Evolutionary conservation across 441 rosid species (phyloP), one percentile per base, ranked within the genome.

Genomic region (Codiaeum variegatum): DNA sequence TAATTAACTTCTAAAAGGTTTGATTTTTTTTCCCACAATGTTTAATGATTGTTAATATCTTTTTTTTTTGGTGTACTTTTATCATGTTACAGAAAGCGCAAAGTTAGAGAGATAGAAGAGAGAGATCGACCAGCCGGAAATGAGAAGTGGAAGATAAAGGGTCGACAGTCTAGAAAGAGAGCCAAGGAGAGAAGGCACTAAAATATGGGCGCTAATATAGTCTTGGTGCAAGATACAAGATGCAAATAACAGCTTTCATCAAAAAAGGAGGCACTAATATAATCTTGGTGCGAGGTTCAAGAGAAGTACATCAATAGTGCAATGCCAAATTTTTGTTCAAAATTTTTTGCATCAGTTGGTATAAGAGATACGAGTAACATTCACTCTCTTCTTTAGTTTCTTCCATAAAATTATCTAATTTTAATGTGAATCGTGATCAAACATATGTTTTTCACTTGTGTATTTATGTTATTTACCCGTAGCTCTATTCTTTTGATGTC

Each of bases 131-230:
- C 87, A 6, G 88, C 73, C 62, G 85, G 88, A 72, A 90, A 92
- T 78, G 87, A 88, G 7, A 93, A 79, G 74, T 95, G 99, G 97
- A 92, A 91, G 88, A 86, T 78, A n/a, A 91, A 79, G 78, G 93
- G 96, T 46, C 79, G 74, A 1, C 84, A 83, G 28, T 76, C 93
- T 0, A 62, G 66, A 76, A 88, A 84, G 81, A 83, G 87, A 15
- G 87, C 88, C 26, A 90, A 85, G 87, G 92, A 83, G 70, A 80
- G 83, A 77, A 86, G 93, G 78, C 88, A 84, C 51, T 89, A 81
- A 85, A 34, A 21, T n/a, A n/a, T n/a, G n/a, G n/a, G n/a, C n/a
- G n/a, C n/a, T n/a, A n/a, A n/a, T n/a, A n/a, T n/a, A n/a, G n/a
- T n/a, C n/a, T n/a, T n/a, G n/a, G n/a, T n/a, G n/a, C n/a, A n/a